phyloP scores from a whole-genome alignment of 495 filamentous ascomycete species.

The Aspergillus leporis region DNA sequence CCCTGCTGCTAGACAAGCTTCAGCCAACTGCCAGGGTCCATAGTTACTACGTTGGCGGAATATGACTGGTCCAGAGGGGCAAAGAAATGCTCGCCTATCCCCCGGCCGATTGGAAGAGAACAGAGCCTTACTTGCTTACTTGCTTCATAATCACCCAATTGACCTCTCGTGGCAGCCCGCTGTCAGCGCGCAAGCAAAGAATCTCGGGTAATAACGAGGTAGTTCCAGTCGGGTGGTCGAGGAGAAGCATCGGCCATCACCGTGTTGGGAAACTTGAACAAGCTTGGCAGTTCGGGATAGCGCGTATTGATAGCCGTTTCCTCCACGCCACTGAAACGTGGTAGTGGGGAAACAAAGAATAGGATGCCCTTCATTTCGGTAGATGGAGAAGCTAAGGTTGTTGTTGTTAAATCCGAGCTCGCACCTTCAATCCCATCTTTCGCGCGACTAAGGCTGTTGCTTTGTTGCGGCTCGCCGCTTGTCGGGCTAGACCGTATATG shows the following conservation, averaged over 20 bases:
- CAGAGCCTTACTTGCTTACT: too few species aligned
- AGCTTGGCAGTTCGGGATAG: background rate
- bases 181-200: too few species aligned
- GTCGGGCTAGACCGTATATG: background rate
- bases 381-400: background rate
- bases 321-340: conserved; percentile 8
- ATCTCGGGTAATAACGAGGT: too few species aligned
- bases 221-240: background rate
- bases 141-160: too few species aligned
- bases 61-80: conserved; percentile 7
- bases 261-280: background rate
- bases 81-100: background rate
- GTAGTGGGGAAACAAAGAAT: conserved; percentile 8
- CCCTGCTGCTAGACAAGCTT: conserved; percentile 13
- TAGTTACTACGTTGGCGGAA: conserved; percentile 9
- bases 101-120: too few species aligned
- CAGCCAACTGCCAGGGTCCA: conserved; percentile 11
- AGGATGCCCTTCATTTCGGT: background rate
- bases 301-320: background rate
- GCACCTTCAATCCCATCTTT: background rate
- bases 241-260: background rate
- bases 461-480: background rate
- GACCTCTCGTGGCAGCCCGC: too few species aligned
- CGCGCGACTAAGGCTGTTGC: background rate
- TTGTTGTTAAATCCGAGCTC: background rate